Base-by-base conservation (phyloP, 148 eudicot genomes). In the Rhododendron kiyosumense region DNA sequence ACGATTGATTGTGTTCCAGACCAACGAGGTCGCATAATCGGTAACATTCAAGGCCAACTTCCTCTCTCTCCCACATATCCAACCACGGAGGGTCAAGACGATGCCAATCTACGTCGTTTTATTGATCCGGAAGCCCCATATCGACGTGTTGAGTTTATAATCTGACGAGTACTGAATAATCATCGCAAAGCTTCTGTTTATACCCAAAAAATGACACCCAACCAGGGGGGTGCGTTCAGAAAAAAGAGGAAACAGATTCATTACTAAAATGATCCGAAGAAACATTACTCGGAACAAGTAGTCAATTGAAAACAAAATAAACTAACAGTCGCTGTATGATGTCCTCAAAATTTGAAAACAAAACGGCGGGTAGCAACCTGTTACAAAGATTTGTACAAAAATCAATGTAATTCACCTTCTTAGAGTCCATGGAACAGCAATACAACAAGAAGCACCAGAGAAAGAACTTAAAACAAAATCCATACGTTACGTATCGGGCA, bases 341-440 rank as follows among this genome's bases (percentile, higher is more conserved):
- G 82, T 11, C 20, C 65, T 49, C 2, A 51, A 61, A 80, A 36
- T 57, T 34, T 32, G 59, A 36, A 81, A 81, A 1, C 18, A 34
- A 41, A 81, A 81, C 1, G 22, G 84, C 15, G 71, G 84, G n/a
- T 2, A 61, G 2, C 41, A 22, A 81, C 22, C 18, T 22, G 22
- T 61, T 7, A 22, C 32, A 18, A 83, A 15, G 28, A 65, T 85
- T 85, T 85, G 51, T 69, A 85, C 87, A 65, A 46, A 46, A 30
- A 77, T 75, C 59, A 57, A 24, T 71, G 57, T 49, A 76, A 82
- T 22, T 49, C 45, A 28, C 26, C 30, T 8, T 20, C 26, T 24
- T 30, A 80, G 57, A 48, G 49, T 79, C 78, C 51, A 79, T 67
- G 49, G 71, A 41, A 46, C 67, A n/a, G 24, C 26, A 41, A 83